Base-by-base conservation (phyloP, 345 rosid species). In the Citrus trifoliata region DNA sequence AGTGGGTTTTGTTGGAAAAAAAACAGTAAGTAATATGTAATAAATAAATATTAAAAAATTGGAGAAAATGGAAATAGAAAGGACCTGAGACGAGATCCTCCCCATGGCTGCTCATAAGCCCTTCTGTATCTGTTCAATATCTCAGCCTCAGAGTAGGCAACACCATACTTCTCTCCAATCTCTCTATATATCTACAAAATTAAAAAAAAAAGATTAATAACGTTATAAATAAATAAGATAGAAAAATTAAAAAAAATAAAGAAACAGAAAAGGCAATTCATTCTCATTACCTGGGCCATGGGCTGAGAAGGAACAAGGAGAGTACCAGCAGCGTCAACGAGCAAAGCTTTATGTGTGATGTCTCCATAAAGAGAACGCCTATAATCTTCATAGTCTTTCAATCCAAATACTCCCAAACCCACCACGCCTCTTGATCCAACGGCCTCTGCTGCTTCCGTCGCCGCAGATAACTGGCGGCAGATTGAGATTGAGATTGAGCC, bases 81-180 rank as follows among this genome's bases (percentile, higher is more conserved):
- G 55, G 24, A 95, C 99, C 99, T 94, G 85, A 91, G 99, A 79
- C 97, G 98, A 78, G 98, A 96, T 83, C 85, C 84, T 5, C 97
- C 97, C 99, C 98, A 96, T 67, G 98, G 99, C 76, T 92, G 95
- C 86, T 80, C 93, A 84, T 96, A 96, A 80, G 99, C 99, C 83
- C 93, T 73, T 83, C 98, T 83, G 85, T 90, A 96, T 83, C 97
- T 86, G 76, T 75, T 76, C 77, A 96, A 83, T 84, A 94, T 94
- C 93, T 96, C 99, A 87, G 80, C 80, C 84, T 94, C 99, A 1
- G 98, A 88, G 85, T 88, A 96, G 83, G 79, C 79, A 53, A 96
- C 99, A 32, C 99, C 99, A 59, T 96, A 96, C 82, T 94, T 96
- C 87, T 92, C 91, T 46, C 99, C 98, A 1, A 96, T 87, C 77